Evolutionary conservation across 1,284 basidiomycete genomes (phyloP).

Genomic region (Ustilago cynodontis): DNA sequence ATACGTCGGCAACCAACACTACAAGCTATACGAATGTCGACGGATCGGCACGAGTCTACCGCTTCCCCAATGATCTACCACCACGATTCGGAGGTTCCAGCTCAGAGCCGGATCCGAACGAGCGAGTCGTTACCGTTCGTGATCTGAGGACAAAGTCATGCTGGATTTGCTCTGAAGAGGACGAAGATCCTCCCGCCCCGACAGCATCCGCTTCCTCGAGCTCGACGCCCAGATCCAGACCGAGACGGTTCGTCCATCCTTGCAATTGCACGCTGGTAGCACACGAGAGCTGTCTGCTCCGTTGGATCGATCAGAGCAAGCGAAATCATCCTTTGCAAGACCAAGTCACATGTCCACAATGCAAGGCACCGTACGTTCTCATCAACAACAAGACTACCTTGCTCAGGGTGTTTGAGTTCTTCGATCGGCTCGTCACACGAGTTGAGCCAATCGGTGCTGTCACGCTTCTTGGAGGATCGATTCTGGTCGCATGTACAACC

Average conservation of each 20-base stretch:
- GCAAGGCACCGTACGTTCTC: slow-evolving; percentile 54
- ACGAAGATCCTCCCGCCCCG: slow-evolving; percentile 38
- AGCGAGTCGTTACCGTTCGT: slow-evolving; percentile 50
- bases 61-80: slow-evolving; percentile 35
- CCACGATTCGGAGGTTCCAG: slow-evolving; percentile 20
- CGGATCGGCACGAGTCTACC: slow-evolving; percentile 37
- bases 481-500: slow-evolving; percentile 50
- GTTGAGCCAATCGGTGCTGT: slow-evolving; percentile 42
- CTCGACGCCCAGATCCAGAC: slow-evolving; percentile 4
- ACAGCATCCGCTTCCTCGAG: neutral
- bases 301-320: slow-evolving; percentile 57
- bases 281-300: slow-evolving; percentile 59
- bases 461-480: slow-evolving; percentile 29
- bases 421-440: slow-evolving; percentile 36
- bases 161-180: slow-evolving; percentile 65
- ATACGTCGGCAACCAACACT: neutral
- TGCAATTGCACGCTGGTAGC: slow-evolving; percentile 65
- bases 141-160: slow-evolving; percentile 55
- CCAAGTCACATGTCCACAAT: slow-evolving; percentile 56
- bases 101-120: slow-evolving; percentile 16
- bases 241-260: slow-evolving; percentile 58
- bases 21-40: slow-evolving; percentile 30
- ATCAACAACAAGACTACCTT: slow-evolving; percentile 48
- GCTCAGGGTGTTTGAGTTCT: slow-evolving; percentile 44
- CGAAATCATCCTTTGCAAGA: slow-evolving; percentile 37